Evolutionary conservation across 2,329 filamentous ascomycete species (phyloP).

Genomic region (Onygenales sp.): DNA sequence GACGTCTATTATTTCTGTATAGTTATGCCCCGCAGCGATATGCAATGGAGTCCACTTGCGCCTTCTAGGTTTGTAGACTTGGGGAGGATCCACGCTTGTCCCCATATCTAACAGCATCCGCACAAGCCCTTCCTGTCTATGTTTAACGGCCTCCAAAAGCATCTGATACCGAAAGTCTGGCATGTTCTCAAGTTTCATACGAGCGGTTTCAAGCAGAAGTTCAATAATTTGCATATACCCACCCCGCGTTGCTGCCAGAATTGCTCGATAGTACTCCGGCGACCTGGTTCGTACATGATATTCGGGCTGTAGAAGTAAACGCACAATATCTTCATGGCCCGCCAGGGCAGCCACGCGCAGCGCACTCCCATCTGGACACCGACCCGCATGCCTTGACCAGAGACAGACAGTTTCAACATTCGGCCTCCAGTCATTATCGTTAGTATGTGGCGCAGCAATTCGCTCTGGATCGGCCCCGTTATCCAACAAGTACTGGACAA

Average conservation of each 20-base stretch:
- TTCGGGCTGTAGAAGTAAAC: neutral
- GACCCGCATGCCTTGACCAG: neutral
- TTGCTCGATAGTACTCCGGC: neutral
- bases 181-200: neutral
- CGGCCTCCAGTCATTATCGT: neutral
- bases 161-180: neutral
- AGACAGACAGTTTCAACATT: neutral
- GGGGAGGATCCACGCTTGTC: neutral
- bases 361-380: neutral
- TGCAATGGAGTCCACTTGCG: neutral
- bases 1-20: neutral
- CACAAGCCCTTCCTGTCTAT: neutral
- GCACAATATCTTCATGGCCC: neutral
- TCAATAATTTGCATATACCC: neutral
- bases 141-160: neutral
- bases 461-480: neutral
- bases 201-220: neutral
- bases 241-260: neutral
- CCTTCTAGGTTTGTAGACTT: neutral
- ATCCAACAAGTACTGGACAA: neutral
- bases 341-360: neutral
- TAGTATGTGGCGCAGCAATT: neutral
- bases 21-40: neutral
- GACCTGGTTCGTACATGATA: neutral
- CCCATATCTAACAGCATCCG: neutral